Evolutionary conservation across 495 filamentous ascomycete genomes (phyloP), one percentile per base, ranked within the genome.

Genomic region (Aspergillus panamensis): DNA sequence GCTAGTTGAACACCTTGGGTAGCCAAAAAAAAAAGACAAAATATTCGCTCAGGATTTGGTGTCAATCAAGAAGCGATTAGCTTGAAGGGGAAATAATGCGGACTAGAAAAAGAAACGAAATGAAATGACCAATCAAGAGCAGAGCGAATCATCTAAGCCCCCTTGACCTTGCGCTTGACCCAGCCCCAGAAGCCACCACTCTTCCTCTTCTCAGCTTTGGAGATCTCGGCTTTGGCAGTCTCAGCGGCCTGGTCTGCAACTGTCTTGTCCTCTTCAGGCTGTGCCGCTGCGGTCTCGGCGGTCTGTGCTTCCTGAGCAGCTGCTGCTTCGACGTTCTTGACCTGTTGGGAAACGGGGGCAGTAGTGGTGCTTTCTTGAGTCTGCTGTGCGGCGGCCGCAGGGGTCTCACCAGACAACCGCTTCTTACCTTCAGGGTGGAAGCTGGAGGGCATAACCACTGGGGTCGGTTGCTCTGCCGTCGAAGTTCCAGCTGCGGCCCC

Each of bases 91-190:
- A 50, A 20, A 45, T 45, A 17, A 25, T 25, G n/a, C 13, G 43
- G 43, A 30, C 12, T 49, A 31, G n/a, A 31, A 31, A 10, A 31
- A 19, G 20, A 31, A 13, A 49, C 12, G 16, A 40, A 30, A 19
- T 25, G 2, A 43, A 25, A 25, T 2, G 25, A 25, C 2, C 25
- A 25, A 25, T 2, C 25, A 25, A 25, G 25, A 25, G 25, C 2
- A 25, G 5, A 25, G 25, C 25, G 25, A 25, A 5, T 25, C 25
- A 29, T 13, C 56, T 25, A 63, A 17, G 56, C 32, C 37, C 66
- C 60, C 64, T 66, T 68, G 59, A 71, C 56, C 62, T 68, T 71
- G 45, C 66, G 66, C 59, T 71, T 71, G 44, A 71, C 44, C 67
- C 64, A 67, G 21, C 60, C 49, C 40, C 60, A 60, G 52, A 71